Evolutionary conservation across 2,329 filamentous ascomycete genomes (phyloP), one percentile per base, ranked within the genome.

Genomic region (Alternaria infectoria): DNA sequence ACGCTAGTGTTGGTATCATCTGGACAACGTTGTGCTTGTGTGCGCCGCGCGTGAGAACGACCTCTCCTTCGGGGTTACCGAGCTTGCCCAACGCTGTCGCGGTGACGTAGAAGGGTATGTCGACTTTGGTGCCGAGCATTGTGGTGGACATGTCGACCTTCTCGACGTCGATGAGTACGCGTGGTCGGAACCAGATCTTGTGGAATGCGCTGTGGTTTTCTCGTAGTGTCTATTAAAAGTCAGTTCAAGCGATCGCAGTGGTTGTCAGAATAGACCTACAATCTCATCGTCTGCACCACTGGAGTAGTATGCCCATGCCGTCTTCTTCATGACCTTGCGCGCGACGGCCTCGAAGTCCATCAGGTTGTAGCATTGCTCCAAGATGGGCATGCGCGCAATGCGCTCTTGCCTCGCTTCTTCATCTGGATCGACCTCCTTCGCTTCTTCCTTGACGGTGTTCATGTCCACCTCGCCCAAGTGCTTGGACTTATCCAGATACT

Each of bases 1-100:
- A 97, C 3, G 96, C 96, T 7, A 99, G 86, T 4, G 96, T 99
- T 2, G 96, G 96, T 65, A 99, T 98, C 96, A 99, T 99, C 82
- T 99, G 96, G 65, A 98, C 88, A 55, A 98, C 91, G 76, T 94
- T 89, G 85, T 98, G 95, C 76, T 91, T 92, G 77, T 87, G 86
- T 2, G 96, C 91, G 15, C 93, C 93, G 61, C 90, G 87, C 0
- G 96, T 98, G 61, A 99, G 87, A 10, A 97, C 85, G 6, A 97
- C 93, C 81, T 99, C 96, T 72, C 96, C 96, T 80, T 98, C 96
- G 0, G 91, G 91, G 78, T 99, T 87, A 62, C 96, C 96, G 5
- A 99, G 89, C 82, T 98, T 98, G 71, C 96, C 96, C 8, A 99
- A 87, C 0, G 96, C 96, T 7, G 96, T 98, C 47, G 96, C 96